Percentiles rank a stretch among this genome's conserved stretches.
phyloP scores from a whole-genome alignment of 352 stramenopile genomes.

The Globisporangium nunn region DNA sequence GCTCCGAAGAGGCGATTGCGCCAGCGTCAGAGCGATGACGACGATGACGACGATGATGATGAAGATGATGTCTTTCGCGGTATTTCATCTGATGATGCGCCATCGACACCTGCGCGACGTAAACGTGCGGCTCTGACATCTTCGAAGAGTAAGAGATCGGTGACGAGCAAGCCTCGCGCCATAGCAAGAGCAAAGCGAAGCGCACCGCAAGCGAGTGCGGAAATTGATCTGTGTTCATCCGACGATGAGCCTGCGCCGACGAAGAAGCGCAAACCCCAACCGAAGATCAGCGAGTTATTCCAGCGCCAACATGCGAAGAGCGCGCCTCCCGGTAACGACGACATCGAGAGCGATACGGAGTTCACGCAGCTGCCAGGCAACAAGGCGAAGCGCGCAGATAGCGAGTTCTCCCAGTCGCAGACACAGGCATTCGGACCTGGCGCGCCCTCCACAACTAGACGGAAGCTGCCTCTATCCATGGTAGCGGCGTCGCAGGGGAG shows the following conservation, averaged over 20 bases:
- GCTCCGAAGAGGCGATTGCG: slow-evolving; percentile 34
- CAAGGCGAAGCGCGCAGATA: slow-evolving; percentile 19
- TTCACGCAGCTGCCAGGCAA: slow-evolving; percentile 43
- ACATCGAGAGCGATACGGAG: slow-evolving; percentile 65
- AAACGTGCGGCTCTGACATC: slow-evolving; percentile 5
- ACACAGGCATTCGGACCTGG: slow-evolving; percentile 12
- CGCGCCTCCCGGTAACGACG: slow-evolving; percentile 23
- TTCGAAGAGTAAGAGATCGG: slow-evolving; percentile 4
- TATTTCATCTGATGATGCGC: slow-evolving; percentile 5
- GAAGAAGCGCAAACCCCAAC: slow-evolving; percentile 30
- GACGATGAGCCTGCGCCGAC: slow-evolving; percentile 25
- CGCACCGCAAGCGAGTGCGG: slow-evolving; percentile 3
- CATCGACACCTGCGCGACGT: slow-evolving; percentile 4
- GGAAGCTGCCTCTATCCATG: slow-evolving; percentile 74
- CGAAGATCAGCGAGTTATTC: slow-evolving; percentile 59
- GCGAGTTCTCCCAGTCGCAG: slow-evolving; percentile 30
- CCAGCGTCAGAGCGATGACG: slow-evolving; percentile 19
- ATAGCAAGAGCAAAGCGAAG: not conserved
- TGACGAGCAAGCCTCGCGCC: slow-evolving; percentile 10
- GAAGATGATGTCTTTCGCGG: slow-evolving; percentile 19
- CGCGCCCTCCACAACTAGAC: slow-evolving; percentile 19
- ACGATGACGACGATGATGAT: slow-evolving; percentile 30
- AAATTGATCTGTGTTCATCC: slow-evolving; percentile 50
- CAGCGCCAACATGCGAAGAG: slow-evolving; percentile 20
- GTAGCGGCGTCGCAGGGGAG: slow-evolving; percentile 41